Base-by-base conservation (phyloP, 306 rosid species). In the Cajanus cajan region DNA sequence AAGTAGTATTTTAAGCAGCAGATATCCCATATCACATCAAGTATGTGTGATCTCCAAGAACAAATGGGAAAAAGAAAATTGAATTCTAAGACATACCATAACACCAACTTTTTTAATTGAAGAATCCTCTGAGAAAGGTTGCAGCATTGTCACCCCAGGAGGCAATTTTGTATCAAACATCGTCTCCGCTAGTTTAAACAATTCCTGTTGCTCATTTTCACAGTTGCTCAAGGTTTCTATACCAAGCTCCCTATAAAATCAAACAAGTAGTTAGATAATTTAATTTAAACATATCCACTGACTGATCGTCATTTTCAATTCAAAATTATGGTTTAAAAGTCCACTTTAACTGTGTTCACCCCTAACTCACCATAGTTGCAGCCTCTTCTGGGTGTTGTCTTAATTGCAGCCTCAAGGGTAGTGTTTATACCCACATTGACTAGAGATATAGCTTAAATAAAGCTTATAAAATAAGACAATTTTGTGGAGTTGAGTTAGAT, bases 141-240 rank as follows among this genome's bases (percentile, higher is more conserved):
- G 99, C 83, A 95, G 85, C 98, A 90, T 88, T 15, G 43, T 43
- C 67, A 88, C 95, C 61, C 99, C 97, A 7, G 98, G 98, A 54
- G 99, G 99, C 78, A 95, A 75, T 71, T 86, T 93, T n/a, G 99
- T 93, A 85, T 95, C 99, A 25, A 93, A 95, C 99, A 95, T 90
- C 15, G 95, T 86, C 80, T 81, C 70, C 34, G 99, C 96, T 79
- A 95, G 80, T 90, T 22, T 92, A 44, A 95, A 43, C 86, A 95
- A 0, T 85, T 95, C 99, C 80, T 83, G 85, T 73, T 45, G 91
- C 82, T 86, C 99, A 68, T 93, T 90, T 81, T 86, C 86, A 76
- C 99, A 95, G 2, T 76, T 82, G 87, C 87, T 88, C 7, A 89
- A 62, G 47, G 98, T 95, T 45, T 72, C 83, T 84, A 95, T 91